Evolutionary conservation across 768 basidiomycete genomes (phyloP).

Genomic region (Kwoniella mangroviensis): DNA sequence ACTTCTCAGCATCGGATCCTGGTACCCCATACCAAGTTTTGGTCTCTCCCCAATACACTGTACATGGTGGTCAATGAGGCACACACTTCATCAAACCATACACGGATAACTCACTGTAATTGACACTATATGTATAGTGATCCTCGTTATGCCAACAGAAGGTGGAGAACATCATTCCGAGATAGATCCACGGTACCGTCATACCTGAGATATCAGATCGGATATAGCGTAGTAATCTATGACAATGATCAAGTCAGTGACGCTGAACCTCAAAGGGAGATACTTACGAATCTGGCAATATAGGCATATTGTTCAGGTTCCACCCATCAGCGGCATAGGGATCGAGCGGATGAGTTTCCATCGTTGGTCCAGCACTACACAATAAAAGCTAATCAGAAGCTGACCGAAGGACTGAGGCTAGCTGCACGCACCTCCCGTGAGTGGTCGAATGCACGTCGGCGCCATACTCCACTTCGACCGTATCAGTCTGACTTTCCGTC

Average conservation of each 20-base stretch:
- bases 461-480: conserved; percentile 98
- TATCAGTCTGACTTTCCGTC: conserved; percentile 84
- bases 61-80: neutral
- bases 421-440: conserved; percentile 78
- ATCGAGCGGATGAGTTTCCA: conserved; percentile 89
- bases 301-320: conserved; percentile 98
- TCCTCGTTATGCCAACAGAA: conserved; percentile 99
- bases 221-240: conserved; percentile 81
- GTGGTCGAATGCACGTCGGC: conserved; percentile 97
- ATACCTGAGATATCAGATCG: conserved; percentile 99
- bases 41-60: conserved; percentile 99
- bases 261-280: neutral
- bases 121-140: conserved; percentile 96
- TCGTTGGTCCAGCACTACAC: conserved; percentile 90
- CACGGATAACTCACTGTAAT: conserved; percentile 70
- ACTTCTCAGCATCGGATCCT: conserved; percentile 91
- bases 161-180: conserved; percentile 98
- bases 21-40: conserved; percentile 99
- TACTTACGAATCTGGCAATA: conserved; percentile 74
- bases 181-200: conserved; percentile 99
- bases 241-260: neutral
- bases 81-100: neutral
- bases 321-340: conserved; percentile 87
- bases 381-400: conserved; percentile 10
- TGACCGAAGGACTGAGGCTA: neutral